A percentile compares a stretch with the other conserved stretches of the same genome.
Evolutionary conservation across 129 eudicot genomes (phyloP).

Genomic region (Erigeron canadensis): DNA sequence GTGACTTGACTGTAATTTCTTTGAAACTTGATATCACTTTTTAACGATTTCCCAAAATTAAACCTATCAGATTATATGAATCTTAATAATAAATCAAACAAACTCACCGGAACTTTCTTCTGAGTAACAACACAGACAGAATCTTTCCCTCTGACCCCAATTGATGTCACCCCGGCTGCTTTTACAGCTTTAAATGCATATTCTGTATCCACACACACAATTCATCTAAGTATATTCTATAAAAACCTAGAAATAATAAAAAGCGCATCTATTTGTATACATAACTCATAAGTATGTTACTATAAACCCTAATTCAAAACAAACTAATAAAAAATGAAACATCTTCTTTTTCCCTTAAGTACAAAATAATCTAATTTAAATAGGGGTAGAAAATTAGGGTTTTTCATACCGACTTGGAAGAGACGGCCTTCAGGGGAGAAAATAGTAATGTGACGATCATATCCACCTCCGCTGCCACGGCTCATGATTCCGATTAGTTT

Average conservation of each 20-base stretch:
- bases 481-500: constrained; percentile 43
- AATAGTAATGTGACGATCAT: constrained; percentile 95
- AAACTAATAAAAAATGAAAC: too few species aligned
- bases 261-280: too few species aligned
- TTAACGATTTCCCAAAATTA: too few species aligned
- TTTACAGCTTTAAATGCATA: constrained; percentile 96
- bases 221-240: neutral
- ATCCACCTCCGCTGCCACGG: constrained; percentile 97
- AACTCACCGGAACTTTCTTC: constrained; percentile 94
- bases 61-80: neutral
- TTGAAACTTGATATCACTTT: too few species aligned
- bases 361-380: too few species aligned
- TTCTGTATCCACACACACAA: constrained; percentile 47
- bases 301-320: too few species aligned
- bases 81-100: neutral
- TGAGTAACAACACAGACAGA: constrained; percentile 95
- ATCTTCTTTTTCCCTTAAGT: too few species aligned
- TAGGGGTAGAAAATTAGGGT: neutral
- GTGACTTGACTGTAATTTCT: too few species aligned
- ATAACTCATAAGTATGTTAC: too few species aligned
- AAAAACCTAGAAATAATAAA: neutral
- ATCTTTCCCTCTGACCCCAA: constrained; percentile 91
- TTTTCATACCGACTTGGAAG: constrained; percentile 82
- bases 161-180: constrained; percentile 86
- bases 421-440: constrained; percentile 99